Evolutionary conservation across 805 yeast genomes (phyloP).

Genomic region (Myxozyma neotropica): DNA sequence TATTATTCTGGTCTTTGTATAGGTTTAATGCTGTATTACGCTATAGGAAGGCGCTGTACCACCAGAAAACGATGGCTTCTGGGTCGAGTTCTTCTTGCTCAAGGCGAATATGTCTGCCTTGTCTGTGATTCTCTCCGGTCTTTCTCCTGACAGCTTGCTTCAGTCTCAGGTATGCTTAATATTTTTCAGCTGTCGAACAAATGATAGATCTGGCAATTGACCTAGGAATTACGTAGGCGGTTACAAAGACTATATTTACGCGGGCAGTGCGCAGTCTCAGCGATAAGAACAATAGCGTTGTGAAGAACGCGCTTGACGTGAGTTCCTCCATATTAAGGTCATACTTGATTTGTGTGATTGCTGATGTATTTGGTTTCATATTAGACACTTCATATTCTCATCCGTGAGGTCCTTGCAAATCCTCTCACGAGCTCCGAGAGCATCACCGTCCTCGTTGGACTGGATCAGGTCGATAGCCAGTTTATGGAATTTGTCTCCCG

Average conservation of each 20-base stretch:
- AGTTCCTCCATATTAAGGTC: no score
- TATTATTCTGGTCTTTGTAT: background rate
- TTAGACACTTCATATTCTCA: constrained; percentile 36
- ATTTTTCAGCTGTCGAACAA: background rate
- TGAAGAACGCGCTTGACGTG: constrained; percentile 28
- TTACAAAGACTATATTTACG: constrained; percentile 33
- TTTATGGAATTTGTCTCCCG: constrained; percentile 21
- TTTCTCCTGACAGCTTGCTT: constrained; percentile 28
- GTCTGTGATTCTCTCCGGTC: constrained; percentile 23
- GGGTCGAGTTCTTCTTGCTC: constrained; percentile 43
- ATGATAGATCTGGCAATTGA: no score
- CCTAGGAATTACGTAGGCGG: constrained; percentile 7
- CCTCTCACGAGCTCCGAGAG: constrained; percentile 40
- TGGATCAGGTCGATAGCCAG: constrained; percentile 40
- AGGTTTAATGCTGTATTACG: background rate
- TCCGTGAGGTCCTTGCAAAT: constrained; percentile 39
- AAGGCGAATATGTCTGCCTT: constrained; percentile 34
- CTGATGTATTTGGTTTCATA: constrained; percentile 6
- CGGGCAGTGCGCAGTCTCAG: constrained; percentile 35
- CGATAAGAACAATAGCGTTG: constrained; percentile 21
- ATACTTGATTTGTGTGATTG: background rate
- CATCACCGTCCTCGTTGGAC: constrained; percentile 43
- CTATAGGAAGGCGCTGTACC: constrained; percentile 23
- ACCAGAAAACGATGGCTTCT: constrained; percentile 39
- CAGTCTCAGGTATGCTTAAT: constrained; percentile 14